These are phyloP conservation scores for Aureobasidium namibiae DNA, from an alignment of 2,329 filamentous ascomycete genomes.

Conservation along the genomic window DNA sequence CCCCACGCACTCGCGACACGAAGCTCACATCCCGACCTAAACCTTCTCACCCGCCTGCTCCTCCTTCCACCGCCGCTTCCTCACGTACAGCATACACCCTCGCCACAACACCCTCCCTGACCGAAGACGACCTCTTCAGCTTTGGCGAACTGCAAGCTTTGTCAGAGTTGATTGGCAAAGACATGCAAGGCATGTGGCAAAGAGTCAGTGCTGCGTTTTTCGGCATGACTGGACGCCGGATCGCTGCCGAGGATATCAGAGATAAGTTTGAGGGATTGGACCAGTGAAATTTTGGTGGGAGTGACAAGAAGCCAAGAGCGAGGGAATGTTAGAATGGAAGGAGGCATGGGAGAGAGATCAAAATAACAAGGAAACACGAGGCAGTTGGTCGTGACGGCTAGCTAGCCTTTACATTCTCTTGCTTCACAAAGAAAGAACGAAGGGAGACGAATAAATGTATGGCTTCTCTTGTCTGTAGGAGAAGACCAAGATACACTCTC, in stretches of 20 bases:
- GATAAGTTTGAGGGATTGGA: constrained; percentile 50
- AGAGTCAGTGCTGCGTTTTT: constrained; percentile 40
- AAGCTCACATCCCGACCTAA: not conserved
- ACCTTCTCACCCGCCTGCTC: not conserved
- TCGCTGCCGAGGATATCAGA: constrained; percentile 52
- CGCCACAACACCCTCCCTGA: constrained; percentile 17
- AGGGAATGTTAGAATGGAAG: not conserved
- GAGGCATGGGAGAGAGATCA: not conserved
- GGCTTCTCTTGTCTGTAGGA: too few species aligned
- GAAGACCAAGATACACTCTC: too few species aligned
- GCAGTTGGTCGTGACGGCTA: too few species aligned
- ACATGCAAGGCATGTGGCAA: constrained; percentile 38
- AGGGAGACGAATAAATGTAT: too few species aligned
- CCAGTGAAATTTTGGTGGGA: not conserved
- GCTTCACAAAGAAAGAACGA: too few species aligned
- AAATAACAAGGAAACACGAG: too few species aligned
- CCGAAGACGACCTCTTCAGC: constrained; percentile 28
- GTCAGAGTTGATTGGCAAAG: constrained; percentile 35
- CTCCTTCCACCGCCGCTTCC: not conserved
- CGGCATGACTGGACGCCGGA: constrained; percentile 42
- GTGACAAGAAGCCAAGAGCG: not conserved
- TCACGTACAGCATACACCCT: constrained; percentile 2
- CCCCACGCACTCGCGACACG: not conserved
- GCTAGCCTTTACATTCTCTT: too few species aligned
- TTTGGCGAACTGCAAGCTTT: constrained; percentile 35